phyloP scores from a whole-genome alignment of 108 stramenopile species.

The Cyclotella choctawhatcheeana region DNA sequence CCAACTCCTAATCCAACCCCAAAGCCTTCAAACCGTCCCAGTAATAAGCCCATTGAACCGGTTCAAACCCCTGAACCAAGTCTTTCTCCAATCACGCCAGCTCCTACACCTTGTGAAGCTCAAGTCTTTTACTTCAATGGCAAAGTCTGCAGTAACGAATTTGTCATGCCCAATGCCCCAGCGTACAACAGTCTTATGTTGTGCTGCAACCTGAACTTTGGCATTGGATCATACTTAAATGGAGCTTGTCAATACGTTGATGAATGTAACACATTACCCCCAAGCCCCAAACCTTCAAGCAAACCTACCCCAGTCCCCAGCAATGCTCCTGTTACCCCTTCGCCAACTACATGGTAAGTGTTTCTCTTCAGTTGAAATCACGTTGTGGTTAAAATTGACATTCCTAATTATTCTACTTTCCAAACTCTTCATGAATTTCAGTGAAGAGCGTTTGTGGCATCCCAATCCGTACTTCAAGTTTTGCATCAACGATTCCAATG shows the following conservation, averaged over 20 bases:
- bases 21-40: no score
- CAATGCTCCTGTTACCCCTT: not conserved
- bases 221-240: not conserved
- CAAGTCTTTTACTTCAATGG: not conserved
- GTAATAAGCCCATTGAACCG: no score
- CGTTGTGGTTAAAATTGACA: no score
- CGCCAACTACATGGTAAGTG: not conserved
- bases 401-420: no score
- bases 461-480: constrained; percentile 19
- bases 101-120: constrained; percentile 10
- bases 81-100: not conserved
- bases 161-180: not conserved
- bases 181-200: not conserved
- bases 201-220: constrained; percentile 7
- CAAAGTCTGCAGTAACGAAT: not conserved
- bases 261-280: not conserved
- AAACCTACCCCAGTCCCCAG: not conserved
- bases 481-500: constrained; percentile 21
- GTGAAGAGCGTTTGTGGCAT: constrained; percentile 15
- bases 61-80: not conserved
- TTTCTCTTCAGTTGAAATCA: no score
- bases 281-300: not conserved
- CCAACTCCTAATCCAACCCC: no score
- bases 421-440: no score
- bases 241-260: not conserved